Conservation (phyloP, 2,329 filamentous ascomycete species). For the Verticillium isaacii region DNA sequence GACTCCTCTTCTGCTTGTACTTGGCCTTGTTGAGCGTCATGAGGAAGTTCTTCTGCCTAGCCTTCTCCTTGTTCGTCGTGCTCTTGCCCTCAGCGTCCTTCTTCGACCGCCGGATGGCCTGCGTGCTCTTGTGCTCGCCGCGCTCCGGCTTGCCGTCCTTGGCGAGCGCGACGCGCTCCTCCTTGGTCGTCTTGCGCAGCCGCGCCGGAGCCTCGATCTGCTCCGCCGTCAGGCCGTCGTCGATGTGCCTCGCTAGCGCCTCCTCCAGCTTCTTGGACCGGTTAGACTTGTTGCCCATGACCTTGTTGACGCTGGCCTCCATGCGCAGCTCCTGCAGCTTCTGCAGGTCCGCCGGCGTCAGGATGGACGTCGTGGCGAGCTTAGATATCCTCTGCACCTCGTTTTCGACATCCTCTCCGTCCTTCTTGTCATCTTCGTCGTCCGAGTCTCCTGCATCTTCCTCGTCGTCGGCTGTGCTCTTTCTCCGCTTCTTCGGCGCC, state of each 20-base stretch:
- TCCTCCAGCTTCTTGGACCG: constrained; percentile 39
- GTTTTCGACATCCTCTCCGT: constrained; percentile 35
- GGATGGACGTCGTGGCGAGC: constrained; percentile 86
- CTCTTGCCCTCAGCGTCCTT: constrained; percentile 90
- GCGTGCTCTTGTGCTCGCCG: constrained; percentile 78
- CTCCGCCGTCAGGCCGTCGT: constrained; percentile 84
- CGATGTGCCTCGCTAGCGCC: constrained; percentile 59
- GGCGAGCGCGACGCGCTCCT: constrained; percentile 80
- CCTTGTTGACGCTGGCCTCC: constrained; percentile 65
- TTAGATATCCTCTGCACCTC: constrained; percentile 55
- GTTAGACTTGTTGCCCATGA: constrained; percentile 34
- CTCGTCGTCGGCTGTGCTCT: constrained; percentile 14
- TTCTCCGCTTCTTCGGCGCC: constrained; percentile 41
- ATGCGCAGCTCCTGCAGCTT: constrained; percentile 87
- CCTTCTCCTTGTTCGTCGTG: constrained; percentile 96
- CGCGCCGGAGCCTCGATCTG: constrained; percentile 85
- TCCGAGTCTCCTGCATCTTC: constrained; percentile 11
- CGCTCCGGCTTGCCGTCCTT: constrained; percentile 76
- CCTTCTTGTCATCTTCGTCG: constrained; percentile 34
- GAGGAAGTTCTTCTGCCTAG: constrained; percentile 94
- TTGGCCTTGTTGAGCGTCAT: constrained; percentile 98
- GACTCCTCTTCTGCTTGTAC: constrained; percentile 89
- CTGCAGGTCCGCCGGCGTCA: constrained; percentile 92
- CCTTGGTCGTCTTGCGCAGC: constrained; percentile 80
- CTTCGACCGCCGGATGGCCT: constrained; percentile 79